phyloP scores from a whole-genome alignment of 2,329 filamentous ascomycete genomes.

The Fusarium drepaniforme region DNA sequence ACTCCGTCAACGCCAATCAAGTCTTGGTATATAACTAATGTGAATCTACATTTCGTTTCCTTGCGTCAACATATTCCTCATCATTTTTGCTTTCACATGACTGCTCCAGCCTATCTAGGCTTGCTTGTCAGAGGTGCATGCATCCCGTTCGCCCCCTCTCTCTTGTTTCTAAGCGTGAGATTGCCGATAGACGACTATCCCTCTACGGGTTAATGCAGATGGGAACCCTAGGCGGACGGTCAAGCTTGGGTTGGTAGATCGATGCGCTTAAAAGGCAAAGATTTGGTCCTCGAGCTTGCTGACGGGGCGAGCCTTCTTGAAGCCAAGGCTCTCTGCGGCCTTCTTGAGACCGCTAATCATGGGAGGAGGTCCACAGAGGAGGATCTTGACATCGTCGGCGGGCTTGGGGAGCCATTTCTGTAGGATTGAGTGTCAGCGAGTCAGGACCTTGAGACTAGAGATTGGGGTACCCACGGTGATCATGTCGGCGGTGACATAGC shows the following conservation, averaged over 20 bases:
- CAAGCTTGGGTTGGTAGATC: neutral
- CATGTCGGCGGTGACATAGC: constrained; percentile 96
- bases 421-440: constrained; percentile 35
- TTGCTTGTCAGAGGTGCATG: constrained; percentile 1
- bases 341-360: constrained; percentile 99
- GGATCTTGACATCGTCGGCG: constrained; percentile 89
- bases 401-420: constrained; percentile 86
- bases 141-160: constrained; percentile 18
- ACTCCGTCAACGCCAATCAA: constrained; percentile 3
- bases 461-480: constrained; percentile 74
- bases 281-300: constrained; percentile 99
- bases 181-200: constrained; percentile 13
- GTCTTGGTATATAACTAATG: constrained; percentile 11
- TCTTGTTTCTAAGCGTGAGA: constrained; percentile 22
- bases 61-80: constrained; percentile 8
- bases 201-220: constrained; percentile 1
- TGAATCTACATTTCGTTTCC: constrained; percentile 20
- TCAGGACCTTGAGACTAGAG: constrained; percentile 25
- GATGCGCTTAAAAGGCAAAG: constrained; percentile 79
- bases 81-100: neutral
- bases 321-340: constrained; percentile 88
- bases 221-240: neutral
- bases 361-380: constrained; percentile 94
- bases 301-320: constrained; percentile 90
- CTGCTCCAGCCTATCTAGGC: neutral